phyloP scores from a whole-genome alignment of 225 moss, liverwort and hornwort species.

The Antitrichia curtipendula region DNA sequence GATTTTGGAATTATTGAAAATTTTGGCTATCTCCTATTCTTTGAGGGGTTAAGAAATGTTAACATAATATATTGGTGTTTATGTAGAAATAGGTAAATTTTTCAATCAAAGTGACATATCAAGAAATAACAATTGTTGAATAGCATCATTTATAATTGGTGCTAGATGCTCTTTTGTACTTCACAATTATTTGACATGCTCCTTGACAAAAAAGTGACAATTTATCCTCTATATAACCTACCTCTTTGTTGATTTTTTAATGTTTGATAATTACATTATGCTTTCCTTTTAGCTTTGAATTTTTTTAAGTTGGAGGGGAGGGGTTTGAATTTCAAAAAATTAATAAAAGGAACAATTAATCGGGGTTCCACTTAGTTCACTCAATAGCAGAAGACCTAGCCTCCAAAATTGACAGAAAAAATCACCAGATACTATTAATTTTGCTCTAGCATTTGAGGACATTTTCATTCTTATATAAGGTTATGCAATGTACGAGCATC shows the following conservation, averaged over 20 bases:
- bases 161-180: neutral
- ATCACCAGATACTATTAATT: neutral
- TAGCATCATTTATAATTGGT: neutral
- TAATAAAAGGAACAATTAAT: accelerated
- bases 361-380: too few species aligned
- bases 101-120: neutral
- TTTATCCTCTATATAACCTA: neutral
- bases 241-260: neutral
- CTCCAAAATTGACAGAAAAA: too few species aligned
- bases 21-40: neutral
- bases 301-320: too few species aligned
- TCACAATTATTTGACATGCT: neutral
- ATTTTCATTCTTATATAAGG: neutral
- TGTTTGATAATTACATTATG: neutral
- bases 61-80: neutral
- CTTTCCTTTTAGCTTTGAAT: neutral
- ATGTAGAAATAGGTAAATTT: neutral
- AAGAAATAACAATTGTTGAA: neutral
- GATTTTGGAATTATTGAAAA: neutral
- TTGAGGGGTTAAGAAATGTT: neutral
- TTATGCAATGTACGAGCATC: neutral
- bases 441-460: neutral
- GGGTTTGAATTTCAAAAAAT: too few species aligned
- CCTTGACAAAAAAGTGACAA: neutral
- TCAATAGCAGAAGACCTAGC: too few species aligned